phyloP scores from a whole-genome alignment of 306 rosid species.

The Malus sylvestris region DNA sequence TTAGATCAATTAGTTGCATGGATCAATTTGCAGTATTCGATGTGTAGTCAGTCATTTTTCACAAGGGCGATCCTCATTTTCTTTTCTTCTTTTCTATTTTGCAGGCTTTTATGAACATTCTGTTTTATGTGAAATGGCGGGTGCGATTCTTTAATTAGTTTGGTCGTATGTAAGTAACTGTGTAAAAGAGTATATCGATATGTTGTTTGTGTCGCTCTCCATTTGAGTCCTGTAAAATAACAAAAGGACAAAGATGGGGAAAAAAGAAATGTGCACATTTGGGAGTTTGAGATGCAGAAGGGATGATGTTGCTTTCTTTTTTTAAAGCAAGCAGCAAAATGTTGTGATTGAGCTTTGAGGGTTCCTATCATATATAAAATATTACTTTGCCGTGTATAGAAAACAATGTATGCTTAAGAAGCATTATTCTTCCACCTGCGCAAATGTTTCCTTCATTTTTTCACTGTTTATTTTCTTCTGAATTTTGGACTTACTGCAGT shows the following conservation, averaged over 20 bases:
- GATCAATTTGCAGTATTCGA: neutral
- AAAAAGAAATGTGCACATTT: constrained; percentile 17
- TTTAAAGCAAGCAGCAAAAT: constrained; percentile 33
- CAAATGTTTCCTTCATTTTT: neutral
- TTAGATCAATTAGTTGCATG: neutral
- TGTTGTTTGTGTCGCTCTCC: constrained; percentile 28
- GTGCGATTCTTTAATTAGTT: constrained; percentile 81
- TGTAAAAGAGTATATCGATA: constrained; percentile 56
- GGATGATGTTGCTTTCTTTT: constrained; percentile 32
- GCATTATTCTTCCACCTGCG: neutral
- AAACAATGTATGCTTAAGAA: constrained; percentile 14
- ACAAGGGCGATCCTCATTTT: neutral
- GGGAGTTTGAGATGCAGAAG: constrained; percentile 26
- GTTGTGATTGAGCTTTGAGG: constrained; percentile 18
- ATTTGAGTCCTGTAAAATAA: constrained; percentile 53
- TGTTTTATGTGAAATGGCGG: constrained; percentile 37
- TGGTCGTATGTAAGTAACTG: constrained; percentile 64
- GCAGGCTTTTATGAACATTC: constrained; percentile 43
- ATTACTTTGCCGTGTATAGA: constrained; percentile 19
- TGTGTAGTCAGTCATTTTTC: neutral
- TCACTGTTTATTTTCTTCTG: neutral
- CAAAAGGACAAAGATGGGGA: constrained; percentile 29
- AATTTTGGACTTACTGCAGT: neutral
- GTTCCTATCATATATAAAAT: too few species aligned
- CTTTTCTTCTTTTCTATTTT: constrained; percentile 1